Conservation (phyloP, 352 stramenopile genomes). For the Globisporangium cederbergense region DNA sequence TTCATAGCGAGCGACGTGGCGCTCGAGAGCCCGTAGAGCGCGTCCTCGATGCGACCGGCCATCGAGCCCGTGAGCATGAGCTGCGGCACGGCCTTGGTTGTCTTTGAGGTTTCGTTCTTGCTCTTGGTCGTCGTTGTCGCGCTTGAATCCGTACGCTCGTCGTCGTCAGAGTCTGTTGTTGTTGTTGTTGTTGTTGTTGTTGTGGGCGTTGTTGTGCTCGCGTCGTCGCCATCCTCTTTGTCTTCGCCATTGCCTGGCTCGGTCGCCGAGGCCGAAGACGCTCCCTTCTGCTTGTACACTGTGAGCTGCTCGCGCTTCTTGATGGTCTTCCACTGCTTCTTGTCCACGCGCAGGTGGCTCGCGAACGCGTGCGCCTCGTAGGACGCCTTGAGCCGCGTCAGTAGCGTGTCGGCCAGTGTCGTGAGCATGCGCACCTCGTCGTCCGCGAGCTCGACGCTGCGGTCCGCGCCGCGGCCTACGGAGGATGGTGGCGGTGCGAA, state of each 20-base stretch:
- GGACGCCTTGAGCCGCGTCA: constrained; percentile 31
- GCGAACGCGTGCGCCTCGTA: constrained; percentile 32
- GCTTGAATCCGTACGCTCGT: background rate
- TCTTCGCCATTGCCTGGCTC: background rate
- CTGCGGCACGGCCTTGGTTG: constrained; percentile 17
- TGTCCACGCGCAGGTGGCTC: constrained; percentile 26
- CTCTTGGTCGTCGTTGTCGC: background rate
- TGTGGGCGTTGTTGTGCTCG: constrained; percentile 14
- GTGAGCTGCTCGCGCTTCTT: constrained; percentile 61
- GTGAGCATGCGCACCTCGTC: constrained; percentile 50
- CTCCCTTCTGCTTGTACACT: constrained; percentile 47
- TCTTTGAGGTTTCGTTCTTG: background rate
- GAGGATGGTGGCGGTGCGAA: constrained; percentile 14
- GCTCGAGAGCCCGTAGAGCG: constrained; percentile 54
- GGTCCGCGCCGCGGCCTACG: background rate
- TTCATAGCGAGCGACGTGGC: constrained; percentile 56
- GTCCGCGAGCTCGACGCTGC: constrained; percentile 31
- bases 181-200: background rate
- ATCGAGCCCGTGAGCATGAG: constrained; percentile 45
- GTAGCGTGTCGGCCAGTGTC: constrained; percentile 33
- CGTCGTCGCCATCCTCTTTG: constrained; percentile 6
- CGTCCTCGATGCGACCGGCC: constrained; percentile 51
- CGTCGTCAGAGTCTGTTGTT: background rate
- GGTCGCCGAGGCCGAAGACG: background rate
- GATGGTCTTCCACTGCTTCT: constrained; percentile 59